These are phyloP conservation scores for Coprinopsis sp. DNA, from an alignment of 768 basidiomycete species.

Conservation along the genomic window DNA sequence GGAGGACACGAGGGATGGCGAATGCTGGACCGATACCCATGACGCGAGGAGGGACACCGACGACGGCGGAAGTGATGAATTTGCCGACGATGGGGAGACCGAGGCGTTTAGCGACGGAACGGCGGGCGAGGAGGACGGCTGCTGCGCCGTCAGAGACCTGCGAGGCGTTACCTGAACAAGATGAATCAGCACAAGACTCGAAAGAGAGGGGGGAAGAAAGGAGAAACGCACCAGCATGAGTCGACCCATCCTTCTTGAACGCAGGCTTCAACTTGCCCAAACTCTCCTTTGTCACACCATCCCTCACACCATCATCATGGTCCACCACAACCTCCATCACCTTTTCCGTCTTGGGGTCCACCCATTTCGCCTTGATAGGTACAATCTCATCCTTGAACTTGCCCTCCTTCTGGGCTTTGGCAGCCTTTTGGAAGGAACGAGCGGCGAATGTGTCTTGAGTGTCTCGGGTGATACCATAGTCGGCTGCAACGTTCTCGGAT, in stretches of 20 bases:
- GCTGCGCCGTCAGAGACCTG: slow-evolving; percentile 93
- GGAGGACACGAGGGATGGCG: slow-evolving; percentile 75
- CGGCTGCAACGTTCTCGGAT: slow-evolving; percentile 87
- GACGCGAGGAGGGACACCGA: slow-evolving; percentile 82
- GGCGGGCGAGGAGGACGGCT: slow-evolving; percentile 78
- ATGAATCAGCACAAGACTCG: background rate
- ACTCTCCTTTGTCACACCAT: slow-evolving; percentile 76
- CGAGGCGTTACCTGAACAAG: slow-evolving; percentile 59
- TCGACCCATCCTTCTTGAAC: slow-evolving; percentile 69
- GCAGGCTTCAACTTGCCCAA: slow-evolving; percentile 83
- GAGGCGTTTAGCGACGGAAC: slow-evolving; percentile 75
- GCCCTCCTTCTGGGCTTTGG: slow-evolving; percentile 73
- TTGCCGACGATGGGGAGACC: slow-evolving; percentile 87
- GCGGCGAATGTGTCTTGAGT: slow-evolving; percentile 84
- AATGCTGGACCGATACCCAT: slow-evolving; percentile 92
- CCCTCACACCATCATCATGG: slow-evolving; percentile 80
- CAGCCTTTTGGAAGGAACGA: slow-evolving; percentile 79
- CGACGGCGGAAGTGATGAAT: slow-evolving; percentile 62
- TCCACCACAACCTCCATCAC: slow-evolving; percentile 66
- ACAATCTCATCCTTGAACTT: slow-evolving; percentile 83
- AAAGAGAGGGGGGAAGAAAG: background rate
- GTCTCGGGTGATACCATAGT: slow-evolving; percentile 69
- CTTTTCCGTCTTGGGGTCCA: slow-evolving; percentile 73
- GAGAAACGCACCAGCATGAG: slow-evolving; percentile 55
- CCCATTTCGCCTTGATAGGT: slow-evolving; percentile 65